Evolutionary conservation across 306 rosid genomes (phyloP), one percentile per base, ranked within the genome.

Genomic region (Dicorynia guianensis): DNA sequence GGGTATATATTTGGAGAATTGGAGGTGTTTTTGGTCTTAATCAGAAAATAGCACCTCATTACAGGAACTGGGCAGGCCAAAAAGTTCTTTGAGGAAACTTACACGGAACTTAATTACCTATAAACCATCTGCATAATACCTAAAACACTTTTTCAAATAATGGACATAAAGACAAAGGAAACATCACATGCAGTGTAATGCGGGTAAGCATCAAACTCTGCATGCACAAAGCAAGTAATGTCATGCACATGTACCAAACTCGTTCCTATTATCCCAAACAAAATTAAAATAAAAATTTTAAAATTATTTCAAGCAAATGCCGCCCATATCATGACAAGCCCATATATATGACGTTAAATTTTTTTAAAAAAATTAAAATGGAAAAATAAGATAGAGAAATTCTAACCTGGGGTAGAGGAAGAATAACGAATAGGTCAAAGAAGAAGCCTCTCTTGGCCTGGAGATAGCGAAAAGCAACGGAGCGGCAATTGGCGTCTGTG

Each of bases 401-500:
- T 48, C 56, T 50, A 9, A 92, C 99, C 95, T 95, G 99, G 4
- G 99, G 99, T 1, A 95, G 61, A 25, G 99, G 99, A 54, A 95
- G 92, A 47, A 92, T 88, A 19, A 95, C 86, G n/a, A 95, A 90
- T 76, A 95, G 90, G 64, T 95, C 90, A 47, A 95, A 89, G 77
- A 92, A 77, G 79, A 95, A 89, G 10, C 84, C 89, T 30, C 46
- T 83, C 43, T 84, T 94, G 63, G 80, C 75, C 72, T 74, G 89
- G 40, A 87, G 71, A 59, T 89, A 89, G 11, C 76, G 82, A 18
- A 88, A 82, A 53, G 88, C 90, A 0, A 78, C 89, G 8, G 84
- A 55, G 67, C 87, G 81, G 15, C 76, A 50, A 14, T 18, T 70
- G 3, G 79, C 63, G 15, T 78, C 83, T 0, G 60, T 8, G 4